Conservation (phyloP, 1,284 basidiomycete species). For the Porodaedalea pini region DNA sequence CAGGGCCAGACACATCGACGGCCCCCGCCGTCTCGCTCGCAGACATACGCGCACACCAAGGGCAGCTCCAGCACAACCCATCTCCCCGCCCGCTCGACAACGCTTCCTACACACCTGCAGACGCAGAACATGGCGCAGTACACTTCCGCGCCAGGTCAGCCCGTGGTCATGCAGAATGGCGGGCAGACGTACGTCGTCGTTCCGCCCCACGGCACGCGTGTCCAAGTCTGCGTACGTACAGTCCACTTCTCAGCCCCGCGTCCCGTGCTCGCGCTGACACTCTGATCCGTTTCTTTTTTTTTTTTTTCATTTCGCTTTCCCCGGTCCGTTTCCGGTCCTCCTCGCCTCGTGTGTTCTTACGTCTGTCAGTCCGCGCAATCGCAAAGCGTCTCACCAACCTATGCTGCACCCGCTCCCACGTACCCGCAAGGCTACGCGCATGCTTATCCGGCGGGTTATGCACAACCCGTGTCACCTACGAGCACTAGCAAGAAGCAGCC, state of each 20-base stretch:
- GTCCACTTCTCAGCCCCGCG: not conserved
- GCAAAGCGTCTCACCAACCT: conserved; percentile 4
- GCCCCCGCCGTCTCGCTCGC: conserved; percentile 12
- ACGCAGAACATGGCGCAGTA: conserved; percentile 7
- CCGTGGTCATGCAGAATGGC: conserved; percentile 12
- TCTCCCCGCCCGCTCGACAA: not conserved
- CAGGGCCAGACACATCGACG: not conserved
- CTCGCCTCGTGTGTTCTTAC: not conserved
- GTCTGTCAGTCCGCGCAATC: conserved; percentile 3
- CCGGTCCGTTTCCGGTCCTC: not conserved
- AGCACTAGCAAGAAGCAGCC: conserved; percentile 14
- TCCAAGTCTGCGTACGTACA: conserved; percentile 17
- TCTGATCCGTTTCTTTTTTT: not conserved
- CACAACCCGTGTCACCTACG: conserved; percentile 6
- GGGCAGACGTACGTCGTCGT: conserved; percentile 18
- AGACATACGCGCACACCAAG: not conserved
- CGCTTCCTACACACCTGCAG: not conserved
- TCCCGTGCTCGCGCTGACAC: conserved; percentile 1
- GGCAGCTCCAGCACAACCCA: not conserved
- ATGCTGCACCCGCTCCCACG: not conserved
- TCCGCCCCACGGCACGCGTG: conserved; percentile 10
- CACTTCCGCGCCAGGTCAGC: conserved; percentile 10
- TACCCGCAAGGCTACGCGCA: conserved; percentile 4
- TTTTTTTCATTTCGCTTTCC: not conserved
- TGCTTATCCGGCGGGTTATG: not conserved